phyloP scores from a whole-genome alignment of 1,284 basidiomycete genomes.

The Trichosporon faecale region DNA sequence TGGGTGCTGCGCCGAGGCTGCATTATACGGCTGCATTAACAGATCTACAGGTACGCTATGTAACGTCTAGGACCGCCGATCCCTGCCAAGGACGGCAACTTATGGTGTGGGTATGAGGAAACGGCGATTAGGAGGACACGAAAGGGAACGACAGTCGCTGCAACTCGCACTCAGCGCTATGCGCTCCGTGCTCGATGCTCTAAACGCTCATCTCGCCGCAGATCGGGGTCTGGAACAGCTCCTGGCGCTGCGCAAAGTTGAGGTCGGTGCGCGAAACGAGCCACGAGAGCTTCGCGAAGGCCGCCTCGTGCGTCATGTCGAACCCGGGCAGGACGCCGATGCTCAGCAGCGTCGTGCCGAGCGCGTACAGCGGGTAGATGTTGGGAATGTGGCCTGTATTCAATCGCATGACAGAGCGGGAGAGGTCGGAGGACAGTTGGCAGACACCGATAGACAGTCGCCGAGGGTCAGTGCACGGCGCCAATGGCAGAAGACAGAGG shows the following conservation, averaged over 20 bases:
- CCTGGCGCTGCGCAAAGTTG: conserved; percentile 41
- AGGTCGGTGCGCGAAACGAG: conserved; percentile 42
- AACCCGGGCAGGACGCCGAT: conserved; percentile 47
- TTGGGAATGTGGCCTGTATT: conserved; percentile 45
- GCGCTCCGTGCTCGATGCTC: not conserved
- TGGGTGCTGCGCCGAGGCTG: too few species aligned
- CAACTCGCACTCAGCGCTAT: not conserved
- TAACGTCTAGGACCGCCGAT: not conserved
- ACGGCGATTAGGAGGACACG: too few species aligned
- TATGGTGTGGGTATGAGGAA: too few species aligned
- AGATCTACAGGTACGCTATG: not conserved
- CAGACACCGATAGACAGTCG: too few species aligned
- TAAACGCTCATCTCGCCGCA: conserved; percentile 44
- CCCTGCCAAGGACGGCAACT: not conserved
- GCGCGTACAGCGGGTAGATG: conserved; percentile 49
- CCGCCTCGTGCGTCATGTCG: conserved; percentile 51
- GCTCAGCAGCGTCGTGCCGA: conserved; percentile 40
- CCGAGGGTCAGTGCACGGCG: not conserved
- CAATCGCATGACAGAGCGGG: too few species aligned
- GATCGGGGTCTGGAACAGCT: conserved; percentile 40
- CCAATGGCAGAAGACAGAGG: too few species aligned
- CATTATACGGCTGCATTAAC: too few species aligned
- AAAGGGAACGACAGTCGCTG: too few species aligned
- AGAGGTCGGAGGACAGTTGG: too few species aligned
- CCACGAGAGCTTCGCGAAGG: conserved; percentile 49